These are phyloP conservation scores for Pyronema domesticum DNA, from an alignment of 495 filamentous ascomycete species.

Conservation along the genomic window DNA sequence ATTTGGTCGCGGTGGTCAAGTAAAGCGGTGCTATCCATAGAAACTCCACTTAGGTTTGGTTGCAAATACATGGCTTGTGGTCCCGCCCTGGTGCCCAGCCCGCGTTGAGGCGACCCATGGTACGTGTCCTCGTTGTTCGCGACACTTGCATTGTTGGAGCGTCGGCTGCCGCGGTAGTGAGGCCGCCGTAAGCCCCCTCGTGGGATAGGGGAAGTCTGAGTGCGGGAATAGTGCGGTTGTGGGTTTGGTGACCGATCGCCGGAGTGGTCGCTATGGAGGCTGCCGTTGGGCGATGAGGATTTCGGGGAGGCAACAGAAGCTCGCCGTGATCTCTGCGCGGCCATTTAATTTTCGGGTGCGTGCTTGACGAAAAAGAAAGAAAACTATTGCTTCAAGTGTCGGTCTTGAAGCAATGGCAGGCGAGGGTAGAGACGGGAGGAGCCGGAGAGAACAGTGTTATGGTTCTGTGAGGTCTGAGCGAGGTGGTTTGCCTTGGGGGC, in stretches of 20 bases:
- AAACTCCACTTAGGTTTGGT: constrained; percentile 52
- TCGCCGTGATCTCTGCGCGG: not conserved
- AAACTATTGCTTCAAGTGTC: too few relatives aligned
- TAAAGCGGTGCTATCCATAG: constrained; percentile 62
- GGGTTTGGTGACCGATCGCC: constrained; percentile 23
- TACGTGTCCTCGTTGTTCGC: not conserved
- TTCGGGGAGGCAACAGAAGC: not conserved
- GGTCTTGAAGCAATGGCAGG: too few relatives aligned
- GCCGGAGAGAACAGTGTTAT: too few relatives aligned
- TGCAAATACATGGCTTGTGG: not conserved
- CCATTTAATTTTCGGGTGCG: not conserved
- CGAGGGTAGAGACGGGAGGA: too few relatives aligned
- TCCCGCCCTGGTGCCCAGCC: not conserved
- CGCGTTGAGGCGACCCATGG: not conserved
- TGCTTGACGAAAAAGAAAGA: too few relatives aligned
- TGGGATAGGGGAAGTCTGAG: constrained; percentile 19
- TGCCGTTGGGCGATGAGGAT: not conserved
- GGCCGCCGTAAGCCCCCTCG: not conserved
- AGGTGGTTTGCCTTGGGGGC: too few relatives aligned
- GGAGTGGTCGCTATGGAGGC: not conserved
- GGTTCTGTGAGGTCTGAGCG: too few relatives aligned
- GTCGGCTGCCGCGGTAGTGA: not conserved
- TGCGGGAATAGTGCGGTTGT: constrained; percentile 33
- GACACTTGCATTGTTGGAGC: not conserved
- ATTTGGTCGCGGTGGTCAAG: constrained; percentile 69